Evolutionary conservation across 345 rosid genomes (phyloP), one percentile per base, ranked within the genome.

Genomic region (Raphanus sativus): DNA sequence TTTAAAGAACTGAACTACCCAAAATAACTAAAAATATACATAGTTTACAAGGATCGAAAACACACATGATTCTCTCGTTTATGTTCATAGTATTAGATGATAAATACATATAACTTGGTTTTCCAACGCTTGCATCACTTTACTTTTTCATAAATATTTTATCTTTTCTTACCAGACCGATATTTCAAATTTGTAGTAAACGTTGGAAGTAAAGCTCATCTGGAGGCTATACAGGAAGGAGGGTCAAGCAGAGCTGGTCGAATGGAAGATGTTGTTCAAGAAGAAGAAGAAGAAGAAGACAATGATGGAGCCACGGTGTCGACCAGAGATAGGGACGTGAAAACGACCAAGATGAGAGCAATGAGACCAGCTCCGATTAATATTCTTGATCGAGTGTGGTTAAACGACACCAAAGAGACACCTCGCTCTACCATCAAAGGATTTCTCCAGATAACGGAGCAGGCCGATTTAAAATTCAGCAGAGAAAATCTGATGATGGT

Each of bases 361-460:
- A 29, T 0, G 9, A 80, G 83, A 81, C 88, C 88, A 26, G 84
- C 89, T 85, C 87, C 88, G 11, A 4, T 86, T 4, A 82, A 88
- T 28, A 34, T 91, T 65, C 82, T 89, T 0, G 40, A 83, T 64
- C 81, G 64, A 10, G 89, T 88, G 67, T 85, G 66, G 61, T 74
- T 91, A 42, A 86, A 88, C 67, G 69, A 81, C 67, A 72, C 77
- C 0, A 61, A 69, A 1, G 93, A 83, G 76, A 87, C 97, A 48
- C 97, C 97, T 80, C 83, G 86, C 12, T 89, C 92, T 2, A 89
- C 90, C 72, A 83, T 91, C 67, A 89, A 86, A 80, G 71, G 80
- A 25, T 63, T 88, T 34, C 87, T 91, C 48, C 8, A 72, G 0
- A 82, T 81, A 25, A 68, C 91, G 7, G 75, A 71, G 1, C 77